A percentile compares a stretch with the other conserved stretches of the same genome.
Conservation (phyloP, 352 stramenopile genomes). For the Phytophthora pisi region DNA sequence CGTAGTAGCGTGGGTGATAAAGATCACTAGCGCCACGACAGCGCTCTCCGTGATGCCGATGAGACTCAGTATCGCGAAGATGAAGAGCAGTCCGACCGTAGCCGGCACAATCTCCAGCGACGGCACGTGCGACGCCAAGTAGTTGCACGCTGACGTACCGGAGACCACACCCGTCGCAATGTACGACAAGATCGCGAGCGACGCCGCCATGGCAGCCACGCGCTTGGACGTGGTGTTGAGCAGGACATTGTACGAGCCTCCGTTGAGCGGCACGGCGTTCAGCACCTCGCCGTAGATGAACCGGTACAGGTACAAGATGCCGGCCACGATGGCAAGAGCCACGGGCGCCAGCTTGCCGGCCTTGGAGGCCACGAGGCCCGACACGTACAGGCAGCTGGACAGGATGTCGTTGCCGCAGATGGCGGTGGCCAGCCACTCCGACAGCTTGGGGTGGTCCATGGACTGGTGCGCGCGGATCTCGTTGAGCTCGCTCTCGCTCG, state of each 20-base stretch:
- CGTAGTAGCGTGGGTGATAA: slow-evolving; percentile 89
- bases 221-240: slow-evolving; percentile 96
- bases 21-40: slow-evolving; percentile 91
- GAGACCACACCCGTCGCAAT: slow-evolving; percentile 94
- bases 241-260: slow-evolving; percentile 96
- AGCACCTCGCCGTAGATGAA: slow-evolving; percentile 96
- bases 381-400: slow-evolving; percentile 93
- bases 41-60: slow-evolving; percentile 94
- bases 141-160: slow-evolving; percentile 87
- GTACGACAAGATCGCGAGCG: slow-evolving; percentile 95
- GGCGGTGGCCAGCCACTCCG: slow-evolving; percentile 92
- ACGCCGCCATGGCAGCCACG: slow-evolving; percentile 92
- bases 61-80: slow-evolving; percentile 92
- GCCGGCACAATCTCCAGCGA: slow-evolving; percentile 78
- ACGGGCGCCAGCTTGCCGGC: slow-evolving; percentile 92
- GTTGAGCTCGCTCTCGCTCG: slow-evolving; percentile 65
- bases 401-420: slow-evolving; percentile 97
- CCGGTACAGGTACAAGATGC: slow-evolving; percentile 87
- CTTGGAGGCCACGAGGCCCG: slow-evolving; percentile 82
- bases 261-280: slow-evolving; percentile 94
- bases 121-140: slow-evolving; percentile 81
- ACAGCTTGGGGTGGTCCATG: slow-evolving; percentile 84
- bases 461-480: slow-evolving; percentile 82
- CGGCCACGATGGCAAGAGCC: slow-evolving; percentile 89
- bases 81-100: slow-evolving; percentile 87